Percentiles rank a stretch among this genome's conserved stretches.
These are phyloP conservation scores for Diaporthe vexans DNA, from an alignment of 2,329 filamentous ascomycete genomes.

Conservation along the genomic window DNA sequence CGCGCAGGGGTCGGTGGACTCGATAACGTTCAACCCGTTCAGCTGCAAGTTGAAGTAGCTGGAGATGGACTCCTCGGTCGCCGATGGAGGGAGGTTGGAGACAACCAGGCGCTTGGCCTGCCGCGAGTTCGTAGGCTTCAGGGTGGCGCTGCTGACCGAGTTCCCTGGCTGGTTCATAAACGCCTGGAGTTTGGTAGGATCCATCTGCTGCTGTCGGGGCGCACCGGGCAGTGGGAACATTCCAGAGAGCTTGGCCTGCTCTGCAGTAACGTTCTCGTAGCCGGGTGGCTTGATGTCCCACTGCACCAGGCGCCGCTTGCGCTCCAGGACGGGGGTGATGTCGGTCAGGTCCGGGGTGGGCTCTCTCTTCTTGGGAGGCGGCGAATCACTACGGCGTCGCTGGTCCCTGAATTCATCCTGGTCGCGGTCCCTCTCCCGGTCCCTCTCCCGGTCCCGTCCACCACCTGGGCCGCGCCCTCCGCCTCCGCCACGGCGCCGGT, in stretches of 20 bases:
- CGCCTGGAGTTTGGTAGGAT: constrained; percentile 91
- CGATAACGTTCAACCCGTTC: constrained; percentile 94
- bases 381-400: constrained; percentile 81
- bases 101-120: constrained; percentile 94
- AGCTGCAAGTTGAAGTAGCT: constrained; percentile 97
- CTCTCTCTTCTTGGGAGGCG: constrained; percentile 90
- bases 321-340: constrained; percentile 83
- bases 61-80: constrained; percentile 82
- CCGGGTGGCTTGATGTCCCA: constrained; percentile 99
- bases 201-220: constrained; percentile 94
- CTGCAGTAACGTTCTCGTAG: constrained; percentile 97
- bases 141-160: constrained; percentile 77
- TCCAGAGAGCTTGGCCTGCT: constrained; percentile 97
- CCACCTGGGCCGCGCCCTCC: constrained; percentile 56
- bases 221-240: constrained; percentile 99
- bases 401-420: constrained; percentile 67
- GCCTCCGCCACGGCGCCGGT: constrained; percentile 63
- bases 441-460: constrained; percentile 55
- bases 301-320: constrained; percentile 94
- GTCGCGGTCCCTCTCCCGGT: constrained; percentile 55
- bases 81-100: constrained; percentile 81
- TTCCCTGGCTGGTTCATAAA: constrained; percentile 93
- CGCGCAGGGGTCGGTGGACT: constrained; percentile 86
- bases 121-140: constrained; percentile 93
- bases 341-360: constrained; percentile 95